These are phyloP conservation scores for Phytophthora chlamydospora DNA, from an alignment of 352 stramenopile species.

Conservation along the genomic window DNA sequence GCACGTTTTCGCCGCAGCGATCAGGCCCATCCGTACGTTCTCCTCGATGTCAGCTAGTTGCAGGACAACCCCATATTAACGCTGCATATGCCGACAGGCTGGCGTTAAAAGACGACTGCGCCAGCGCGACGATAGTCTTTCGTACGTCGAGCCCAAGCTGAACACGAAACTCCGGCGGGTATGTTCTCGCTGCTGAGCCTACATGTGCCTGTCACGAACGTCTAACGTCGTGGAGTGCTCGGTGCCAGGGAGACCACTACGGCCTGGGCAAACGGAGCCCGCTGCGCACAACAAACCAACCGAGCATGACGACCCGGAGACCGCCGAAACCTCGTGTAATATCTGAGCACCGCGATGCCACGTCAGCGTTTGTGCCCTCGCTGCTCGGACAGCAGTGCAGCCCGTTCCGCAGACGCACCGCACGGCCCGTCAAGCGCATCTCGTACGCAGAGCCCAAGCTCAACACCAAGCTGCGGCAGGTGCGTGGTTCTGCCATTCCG, in stretches of 20 bases:
- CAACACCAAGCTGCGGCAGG: constrained; percentile 83
- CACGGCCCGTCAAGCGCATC: constrained; percentile 41
- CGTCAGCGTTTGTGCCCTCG: constrained; percentile 21
- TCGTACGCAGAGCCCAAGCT: constrained; percentile 80
- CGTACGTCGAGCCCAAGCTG: constrained; percentile 67
- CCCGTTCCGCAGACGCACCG: constrained; percentile 30
- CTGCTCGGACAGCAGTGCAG: constrained; percentile 27
- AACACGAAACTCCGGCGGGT: constrained; percentile 72
- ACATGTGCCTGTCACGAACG: constrained; percentile 1
- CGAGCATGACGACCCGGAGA: constrained; percentile 20
- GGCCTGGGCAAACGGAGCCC: constrained; percentile 49
- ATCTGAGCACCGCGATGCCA: constrained; percentile 20
- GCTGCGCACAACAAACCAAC: neutral
- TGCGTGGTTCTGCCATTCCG: constrained; percentile 26
- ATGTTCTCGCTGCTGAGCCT: neutral
- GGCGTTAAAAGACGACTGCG: constrained; percentile 39
- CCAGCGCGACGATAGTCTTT: constrained; percentile 41
- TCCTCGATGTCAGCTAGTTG: neutral
- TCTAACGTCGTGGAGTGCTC: constrained; percentile 10
- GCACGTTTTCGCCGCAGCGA: no score
- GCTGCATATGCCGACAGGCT: constrained; percentile 9
- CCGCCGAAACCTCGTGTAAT: constrained; percentile 15
- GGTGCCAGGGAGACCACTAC: constrained; percentile 65
- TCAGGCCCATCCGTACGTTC: no score
- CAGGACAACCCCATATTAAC: constrained; percentile 1